phyloP scores from a whole-genome alignment of 2,329 filamentous ascomycete species.

The Didymellaceae sp. region DNA sequence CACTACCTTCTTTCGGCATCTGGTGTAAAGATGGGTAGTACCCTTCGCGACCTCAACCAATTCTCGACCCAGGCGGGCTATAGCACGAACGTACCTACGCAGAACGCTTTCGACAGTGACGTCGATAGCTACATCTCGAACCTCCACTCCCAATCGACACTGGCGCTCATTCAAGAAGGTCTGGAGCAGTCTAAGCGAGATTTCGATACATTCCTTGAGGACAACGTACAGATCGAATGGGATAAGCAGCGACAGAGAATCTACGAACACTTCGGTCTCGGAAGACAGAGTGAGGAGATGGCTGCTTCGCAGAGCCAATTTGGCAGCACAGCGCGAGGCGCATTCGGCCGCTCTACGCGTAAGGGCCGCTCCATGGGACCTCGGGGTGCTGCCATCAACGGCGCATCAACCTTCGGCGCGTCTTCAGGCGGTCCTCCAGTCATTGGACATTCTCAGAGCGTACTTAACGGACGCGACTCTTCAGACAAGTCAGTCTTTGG shows the following conservation, averaged over 20 bases:
- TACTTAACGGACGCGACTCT: slow-evolving; percentile 67
- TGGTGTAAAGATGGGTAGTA: slow-evolving; percentile 84
- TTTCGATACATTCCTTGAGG: slow-evolving; percentile 92
- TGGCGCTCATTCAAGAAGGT: slow-evolving; percentile 91
- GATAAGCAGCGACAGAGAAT: slow-evolving; percentile 90
- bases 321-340: slow-evolving; percentile 47
- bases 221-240: slow-evolving; percentile 95
- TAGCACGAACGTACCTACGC: slow-evolving; percentile 53
- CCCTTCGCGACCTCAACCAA: slow-evolving; percentile 83
- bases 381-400: slow-evolving; percentile 41
- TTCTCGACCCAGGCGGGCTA: slow-evolving; percentile 74
- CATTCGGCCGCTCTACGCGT: slow-evolving; percentile 61
- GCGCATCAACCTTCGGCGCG: slow-evolving; percentile 62
- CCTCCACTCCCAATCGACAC: slow-evolving; percentile 86
- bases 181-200: slow-evolving; percentile 86
- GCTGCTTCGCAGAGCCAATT: slow-evolving; percentile 47
- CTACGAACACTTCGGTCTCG: slow-evolving; percentile 94
- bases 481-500: slow-evolving; percentile 62
- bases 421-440: slow-evolving; percentile 77
- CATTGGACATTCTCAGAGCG: slow-evolving; percentile 75
- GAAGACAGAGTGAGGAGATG: slow-evolving; percentile 52
- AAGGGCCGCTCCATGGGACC: slow-evolving; percentile 50
- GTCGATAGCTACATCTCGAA: slow-evolving; percentile 79
- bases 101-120: slow-evolving; percentile 59
- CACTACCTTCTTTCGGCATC: slow-evolving; percentile 94